These are phyloP conservation scores for Petunia axillaris DNA, from an alignment of 257 asterid genomes.

Conservation along the genomic window DNA sequence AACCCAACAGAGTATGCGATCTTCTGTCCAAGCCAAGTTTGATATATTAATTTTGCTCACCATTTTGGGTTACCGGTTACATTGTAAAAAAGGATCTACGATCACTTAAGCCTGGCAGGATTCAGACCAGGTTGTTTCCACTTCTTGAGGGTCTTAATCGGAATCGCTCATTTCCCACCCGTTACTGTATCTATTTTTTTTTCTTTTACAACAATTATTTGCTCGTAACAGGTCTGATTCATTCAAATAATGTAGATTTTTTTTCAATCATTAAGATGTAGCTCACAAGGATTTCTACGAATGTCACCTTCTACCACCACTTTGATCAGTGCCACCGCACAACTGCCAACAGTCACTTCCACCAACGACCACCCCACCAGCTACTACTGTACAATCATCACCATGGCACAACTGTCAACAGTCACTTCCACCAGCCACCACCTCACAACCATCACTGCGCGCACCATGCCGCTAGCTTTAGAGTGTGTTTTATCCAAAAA, in stretches of 20 bases:
- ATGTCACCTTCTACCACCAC: background rate
- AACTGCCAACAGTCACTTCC: background rate
- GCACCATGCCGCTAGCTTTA: background rate
- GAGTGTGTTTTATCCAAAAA: too few species aligned
- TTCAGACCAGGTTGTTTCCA: too few species aligned
- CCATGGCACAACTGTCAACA: background rate
- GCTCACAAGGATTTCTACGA: background rate
- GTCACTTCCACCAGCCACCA: too few species aligned
- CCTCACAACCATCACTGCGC: background rate
- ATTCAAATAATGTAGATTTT: too few species aligned
- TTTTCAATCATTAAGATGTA: too few species aligned
- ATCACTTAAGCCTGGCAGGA: background rate
- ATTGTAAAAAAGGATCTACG: background rate
- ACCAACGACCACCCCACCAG: background rate
- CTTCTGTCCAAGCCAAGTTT: background rate
- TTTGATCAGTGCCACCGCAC: background rate
- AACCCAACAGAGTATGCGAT: background rate
- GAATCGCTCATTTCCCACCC: background rate
- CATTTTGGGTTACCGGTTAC: slow-evolving; percentile 9
- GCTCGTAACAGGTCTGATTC: background rate
- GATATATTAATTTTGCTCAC: background rate
- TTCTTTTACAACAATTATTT: slow-evolving; percentile 11
- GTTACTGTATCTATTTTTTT: background rate
- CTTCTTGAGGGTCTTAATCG: background rate
- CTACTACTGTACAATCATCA: background rate